Conservation (phyloP, 192 early-diverging fungal genomes). For the Backusella liffmaniae region DNA sequence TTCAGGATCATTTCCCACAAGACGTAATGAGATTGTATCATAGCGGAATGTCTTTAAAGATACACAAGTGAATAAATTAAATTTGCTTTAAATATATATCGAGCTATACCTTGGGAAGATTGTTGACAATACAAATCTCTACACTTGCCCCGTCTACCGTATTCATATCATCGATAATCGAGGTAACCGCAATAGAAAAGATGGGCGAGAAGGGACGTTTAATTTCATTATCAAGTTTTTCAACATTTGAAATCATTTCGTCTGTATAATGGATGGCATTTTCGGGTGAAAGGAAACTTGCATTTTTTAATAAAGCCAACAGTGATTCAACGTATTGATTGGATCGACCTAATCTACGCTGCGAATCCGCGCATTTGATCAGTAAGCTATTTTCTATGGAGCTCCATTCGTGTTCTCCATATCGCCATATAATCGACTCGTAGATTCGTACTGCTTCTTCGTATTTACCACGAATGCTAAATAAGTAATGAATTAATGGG, state of each 20-base stretch:
- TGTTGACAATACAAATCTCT: conserved; percentile 52
- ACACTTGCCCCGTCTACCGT: conserved; percentile 56
- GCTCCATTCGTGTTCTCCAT: conserved; percentile 61
- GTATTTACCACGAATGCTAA: conserved; percentile 60
- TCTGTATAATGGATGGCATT: conserved; percentile 45
- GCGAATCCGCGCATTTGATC: conserved; percentile 64
- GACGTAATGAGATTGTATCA: conserved; percentile 44
- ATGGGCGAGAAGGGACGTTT: conserved; percentile 50
- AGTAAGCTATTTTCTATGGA: conserved; percentile 63
- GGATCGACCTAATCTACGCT: conserved; percentile 50
- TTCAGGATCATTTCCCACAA: conserved; percentile 53
- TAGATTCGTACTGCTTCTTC: conserved; percentile 62
- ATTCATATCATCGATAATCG: conserved; percentile 57
- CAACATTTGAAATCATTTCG: conserved; percentile 42
- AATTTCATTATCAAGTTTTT: conserved; percentile 45
- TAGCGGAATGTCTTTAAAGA: conserved; percentile 37
- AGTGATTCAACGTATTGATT: conserved; percentile 48
- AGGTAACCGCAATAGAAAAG: conserved; percentile 48
- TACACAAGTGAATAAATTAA: neutral
- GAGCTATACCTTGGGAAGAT: conserved; percentile 54
- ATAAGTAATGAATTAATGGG: neutral
- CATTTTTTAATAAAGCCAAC: conserved; percentile 50
- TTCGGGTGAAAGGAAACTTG: conserved; percentile 42
- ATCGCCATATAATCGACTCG: conserved; percentile 57
- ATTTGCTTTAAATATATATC: too few relatives aligned